Evolutionary conservation across 2,329 filamentous ascomycete genomes (phyloP), one percentile per base, ranked within the genome.

Genomic region (Nemania diffusa): DNA sequence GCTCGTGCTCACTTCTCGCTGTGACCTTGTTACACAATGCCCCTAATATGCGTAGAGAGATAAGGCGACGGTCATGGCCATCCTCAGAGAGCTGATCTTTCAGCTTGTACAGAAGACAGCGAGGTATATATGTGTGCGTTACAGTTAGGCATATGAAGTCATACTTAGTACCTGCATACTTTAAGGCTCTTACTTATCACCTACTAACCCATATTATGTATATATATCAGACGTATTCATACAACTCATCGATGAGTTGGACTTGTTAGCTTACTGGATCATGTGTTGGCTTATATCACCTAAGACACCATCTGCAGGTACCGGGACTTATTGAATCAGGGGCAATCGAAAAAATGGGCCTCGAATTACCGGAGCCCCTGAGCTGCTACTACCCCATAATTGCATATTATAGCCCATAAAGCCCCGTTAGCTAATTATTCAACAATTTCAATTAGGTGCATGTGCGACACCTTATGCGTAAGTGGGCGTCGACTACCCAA

Each of bases 221-320:
- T 11, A 32, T n/a, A 5, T 52, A 15, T 15, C 11, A 32, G 50
- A 52, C 48, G 15, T 51, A 11, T 51, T 51, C 3, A 29, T 24
- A 52, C 50, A 52, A 20, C 50, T 32, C 50, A 52, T 29, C n/a
- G 27, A 52, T 32, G 50, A n/a, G n/a, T 52, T 52, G 27, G 27
- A 32, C 50, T 11, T 20, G 3, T 26, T n/a, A 32, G 26, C 13
- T 27, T 52, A 52, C n/a, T 58, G 56, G 34, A 72, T 57, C 24
- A 32, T 52, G 24, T 52, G 34, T 29, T 57, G 57, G 57, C 63
- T 26, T 52, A 52, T n/a, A 20, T 9, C 29, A 32, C 29, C 29
- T 52, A 52, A 32, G 27, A 52, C 50, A 65, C 61, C 70, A 66
- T 70, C 71, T 74, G 72, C 72, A 74, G 70, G 73, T 73, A 65